Evolutionary conservation across 2,329 filamentous ascomycete species (phyloP).

Genomic region (Cladosporium sp.): DNA sequence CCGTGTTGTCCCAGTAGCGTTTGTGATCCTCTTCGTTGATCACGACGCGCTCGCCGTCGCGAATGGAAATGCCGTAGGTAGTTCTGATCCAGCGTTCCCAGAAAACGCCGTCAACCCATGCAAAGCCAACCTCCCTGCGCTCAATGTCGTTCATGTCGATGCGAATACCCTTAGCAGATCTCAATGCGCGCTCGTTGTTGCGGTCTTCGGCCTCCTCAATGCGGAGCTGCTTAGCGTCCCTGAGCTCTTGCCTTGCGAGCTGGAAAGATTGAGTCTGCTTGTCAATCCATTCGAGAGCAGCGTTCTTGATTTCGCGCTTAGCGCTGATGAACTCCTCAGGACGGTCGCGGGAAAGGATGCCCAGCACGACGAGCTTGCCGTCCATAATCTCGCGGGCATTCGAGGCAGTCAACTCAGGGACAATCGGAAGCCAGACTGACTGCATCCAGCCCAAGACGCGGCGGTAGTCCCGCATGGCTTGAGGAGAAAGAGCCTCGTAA

Average conservation of each 20-base stretch:
- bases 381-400: slow-evolving; percentile 96
- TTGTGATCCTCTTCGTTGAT: slow-evolving; percentile 96
- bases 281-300: slow-evolving; percentile 96
- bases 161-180: slow-evolving; percentile 80
- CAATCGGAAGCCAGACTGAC: slow-evolving; percentile 89
- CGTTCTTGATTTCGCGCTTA: slow-evolving; percentile 87
- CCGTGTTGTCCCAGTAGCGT: slow-evolving; percentile 89
- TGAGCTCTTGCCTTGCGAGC: slow-evolving; percentile 83
- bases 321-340: slow-evolving; percentile 71
- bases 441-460: slow-evolving; percentile 88
- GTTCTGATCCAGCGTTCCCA: slow-evolving; percentile 95
- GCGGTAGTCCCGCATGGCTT: slow-evolving; percentile 84
- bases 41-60: slow-evolving; percentile 81
- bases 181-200: slow-evolving; percentile 77
- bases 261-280: slow-evolving; percentile 89
- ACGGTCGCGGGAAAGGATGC: slow-evolving; percentile 74
- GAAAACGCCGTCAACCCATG: slow-evolving; percentile 94
- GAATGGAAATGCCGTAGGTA: slow-evolving; percentile 87
- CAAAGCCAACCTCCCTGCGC: slow-evolving; percentile 85
- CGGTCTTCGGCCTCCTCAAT: slow-evolving; percentile 96
- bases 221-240: slow-evolving; percentile 88
- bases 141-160: slow-evolving; percentile 86
- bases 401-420: slow-evolving; percentile 83
- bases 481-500: slow-evolving; percentile 78
- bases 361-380: slow-evolving; percentile 88